Conservation (phyloP, 257 asterid species). For the Solanum chiquidenum region DNA sequence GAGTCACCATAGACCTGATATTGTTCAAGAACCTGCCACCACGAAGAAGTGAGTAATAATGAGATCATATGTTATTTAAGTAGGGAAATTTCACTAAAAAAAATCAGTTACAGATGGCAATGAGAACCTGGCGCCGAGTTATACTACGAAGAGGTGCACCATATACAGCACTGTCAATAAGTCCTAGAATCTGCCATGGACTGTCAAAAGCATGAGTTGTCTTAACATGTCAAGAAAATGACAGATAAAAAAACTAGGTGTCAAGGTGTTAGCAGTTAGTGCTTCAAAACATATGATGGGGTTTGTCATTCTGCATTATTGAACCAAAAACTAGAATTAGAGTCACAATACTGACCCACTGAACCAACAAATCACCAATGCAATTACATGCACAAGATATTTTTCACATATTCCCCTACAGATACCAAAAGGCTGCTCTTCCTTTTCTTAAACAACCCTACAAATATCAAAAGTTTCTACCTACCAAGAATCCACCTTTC, state of each 20-base stretch:
- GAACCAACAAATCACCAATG: neutral
- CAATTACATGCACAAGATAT: neutral
- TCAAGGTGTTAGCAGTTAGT: neutral
- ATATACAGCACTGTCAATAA: slow-evolving; percentile 71
- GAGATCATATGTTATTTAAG: neutral
- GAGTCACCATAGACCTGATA: slow-evolving; percentile 74
- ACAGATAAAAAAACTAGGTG: neutral
- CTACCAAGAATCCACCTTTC: neutral
- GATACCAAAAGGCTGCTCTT: neutral
- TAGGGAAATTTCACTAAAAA: neutral
- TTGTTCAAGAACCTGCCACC: slow-evolving; percentile 62
- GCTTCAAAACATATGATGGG: neutral
- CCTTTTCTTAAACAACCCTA: neutral
- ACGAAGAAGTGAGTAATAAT: neutral
- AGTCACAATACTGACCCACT: neutral
- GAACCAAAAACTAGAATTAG: neutral
- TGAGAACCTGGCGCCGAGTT: slow-evolving; percentile 77
- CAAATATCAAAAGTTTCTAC: neutral
- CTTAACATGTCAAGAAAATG: slow-evolving; percentile 6
- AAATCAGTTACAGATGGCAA: neutral
- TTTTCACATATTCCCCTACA: neutral
- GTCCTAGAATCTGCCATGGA: slow-evolving; percentile 80
- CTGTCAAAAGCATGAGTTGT: slow-evolving; percentile 28
- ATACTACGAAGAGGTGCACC: slow-evolving; percentile 55
- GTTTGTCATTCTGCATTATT: neutral